Evolutionary conservation across 2,329 filamentous ascomycete species (phyloP), one percentile per base, ranked within the genome.

Genomic region (Cytospora schulzeri): DNA sequence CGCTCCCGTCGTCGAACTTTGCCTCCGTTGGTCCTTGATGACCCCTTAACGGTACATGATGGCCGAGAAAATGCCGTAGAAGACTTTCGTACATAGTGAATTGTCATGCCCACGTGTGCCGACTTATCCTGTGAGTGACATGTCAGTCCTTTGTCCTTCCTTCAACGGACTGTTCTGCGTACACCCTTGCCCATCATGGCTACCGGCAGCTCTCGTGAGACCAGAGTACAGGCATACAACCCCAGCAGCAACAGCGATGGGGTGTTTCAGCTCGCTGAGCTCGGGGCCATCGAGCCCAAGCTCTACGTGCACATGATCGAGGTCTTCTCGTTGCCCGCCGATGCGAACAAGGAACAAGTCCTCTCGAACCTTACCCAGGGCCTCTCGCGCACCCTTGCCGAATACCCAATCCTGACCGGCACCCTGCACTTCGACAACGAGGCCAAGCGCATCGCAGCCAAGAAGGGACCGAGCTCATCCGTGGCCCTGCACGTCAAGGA

Each of bases 261-360:
- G 57, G 26, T 64, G 8, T 48, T 64, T 17, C 57, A 52, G 33
- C 57, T 64, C 17, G 52, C 62, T 15, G 62, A 64, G 28, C 28
- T 62, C 12, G 63, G 53, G 9, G 38, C n/a, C 7, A 56, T 62
- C n/a, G 59, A 62, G 45, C 58, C 58, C 3, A 62, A 62, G 45
- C 52, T 65, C 15, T 65, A 62, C 31, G 63, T 65, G 11, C 54
- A 57, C 14, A 62, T 65, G 53, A 57, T 62, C 33, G 63, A 65
- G 45, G 33, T 65, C 28, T 65, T 65, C 31, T n/a, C 52, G 31
- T 28, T 62, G 19, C n/a, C 17, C n/a, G 24, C 28, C 24, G 50
- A 53, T 14, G 59, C 54, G 31, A 29, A 53, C 48, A 62, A 35
- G 53, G 31, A 48, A 8, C 29, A 61, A 11, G 51, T 65, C n/a